Base-by-base conservation (phyloP, 1,284 basidiomycete species). In the Tilletia walkeri region DNA sequence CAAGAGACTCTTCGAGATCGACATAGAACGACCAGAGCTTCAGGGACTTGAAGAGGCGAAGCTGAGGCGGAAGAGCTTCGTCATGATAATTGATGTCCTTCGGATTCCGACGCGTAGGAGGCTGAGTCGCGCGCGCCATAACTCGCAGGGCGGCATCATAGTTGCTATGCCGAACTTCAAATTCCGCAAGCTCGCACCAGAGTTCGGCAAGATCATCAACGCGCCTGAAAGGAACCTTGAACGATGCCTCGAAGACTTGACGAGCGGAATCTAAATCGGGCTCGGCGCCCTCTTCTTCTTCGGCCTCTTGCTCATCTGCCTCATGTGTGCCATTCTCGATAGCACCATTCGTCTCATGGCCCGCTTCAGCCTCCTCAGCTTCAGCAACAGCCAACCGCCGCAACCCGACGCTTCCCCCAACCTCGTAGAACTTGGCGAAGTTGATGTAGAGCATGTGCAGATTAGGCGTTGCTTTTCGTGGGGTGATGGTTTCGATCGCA, bases 11-110 rank as follows among this genome's bases (percentile, higher is more conserved):
- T 84, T 98, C 94, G 38, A 99, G 87, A 81, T 99, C 96, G 72
- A 96, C 92, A 82, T 96, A 97, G 86, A 97, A 99, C 0, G 94
- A 95, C 96, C 96, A 99, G 0, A 99, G 88, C 84, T 99, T 99
- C 73, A 99, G 87, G 1, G 94, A 96, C 84, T 99, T 99, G 89
- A 99, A 99, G 54, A 99, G 85, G 16, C 96, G 89, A 2, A 88
- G 87, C 86, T 99, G 96, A 0, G 91, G 91, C 7, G 94, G 87
- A 34, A 99, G 87, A 10, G 89, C 87, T 90, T 98, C 94, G 85
- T 99, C 95, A 80, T 97, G 94, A 83, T 93, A 99, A 80, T 89
- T 94, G 79, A 98, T 87, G 83, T 95, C 96, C 68, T 88, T 89
- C 81, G 95, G 92, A 84, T 91, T 69, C 30, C 69, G 67, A 18